Evolutionary conservation across 768 basidiomycete species (phyloP).

Genomic region (Lentinula detonsa): DNA sequence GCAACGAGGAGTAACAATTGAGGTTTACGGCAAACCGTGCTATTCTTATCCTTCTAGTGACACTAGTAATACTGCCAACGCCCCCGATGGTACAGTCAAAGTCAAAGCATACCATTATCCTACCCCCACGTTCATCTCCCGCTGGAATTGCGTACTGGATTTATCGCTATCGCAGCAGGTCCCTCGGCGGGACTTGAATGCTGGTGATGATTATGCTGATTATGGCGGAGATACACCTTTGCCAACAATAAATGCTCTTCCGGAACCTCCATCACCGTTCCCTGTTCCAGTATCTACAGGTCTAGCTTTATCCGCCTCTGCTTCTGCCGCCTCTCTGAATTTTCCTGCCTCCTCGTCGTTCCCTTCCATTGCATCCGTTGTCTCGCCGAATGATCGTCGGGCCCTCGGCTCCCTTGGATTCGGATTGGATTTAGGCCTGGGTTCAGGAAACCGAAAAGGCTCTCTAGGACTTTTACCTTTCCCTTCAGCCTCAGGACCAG

Average conservation of each 20-base stretch:
- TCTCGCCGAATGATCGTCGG: slow-evolving; percentile 17
- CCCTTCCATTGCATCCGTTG: slow-evolving; percentile 4
- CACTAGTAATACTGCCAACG: slow-evolving; percentile 9
- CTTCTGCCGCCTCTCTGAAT: slow-evolving; percentile 1
- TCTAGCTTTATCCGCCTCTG: not conserved
- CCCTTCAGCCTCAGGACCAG: not conserved
- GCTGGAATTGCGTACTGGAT: slow-evolving; percentile 90
- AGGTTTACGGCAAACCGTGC: slow-evolving; percentile 71
- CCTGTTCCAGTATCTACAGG: slow-evolving; percentile 33
- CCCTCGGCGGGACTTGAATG: not conserved
- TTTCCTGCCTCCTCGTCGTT: slow-evolving; percentile 4
- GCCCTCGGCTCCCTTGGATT: slow-evolving; percentile 8
- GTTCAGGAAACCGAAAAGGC: not conserved
- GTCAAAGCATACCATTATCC: slow-evolving; percentile 38
- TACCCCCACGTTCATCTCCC: slow-evolving; percentile 70
- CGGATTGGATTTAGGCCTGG: not conserved
- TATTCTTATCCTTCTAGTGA: slow-evolving; percentile 8
- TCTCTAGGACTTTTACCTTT: not conserved
- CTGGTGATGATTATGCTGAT: slow-evolving; percentile 13
- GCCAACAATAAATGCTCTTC: slow-evolving; percentile 36
- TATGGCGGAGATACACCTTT: slow-evolving; percentile 13
- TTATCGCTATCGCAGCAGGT: slow-evolving; percentile 33
- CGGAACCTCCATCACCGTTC: slow-evolving; percentile 79
- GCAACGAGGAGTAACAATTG: slow-evolving; percentile 75
- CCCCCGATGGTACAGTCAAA: not conserved